Base-by-base conservation (phyloP, 768 basidiomycete species). In the Obba rivulosa region DNA sequence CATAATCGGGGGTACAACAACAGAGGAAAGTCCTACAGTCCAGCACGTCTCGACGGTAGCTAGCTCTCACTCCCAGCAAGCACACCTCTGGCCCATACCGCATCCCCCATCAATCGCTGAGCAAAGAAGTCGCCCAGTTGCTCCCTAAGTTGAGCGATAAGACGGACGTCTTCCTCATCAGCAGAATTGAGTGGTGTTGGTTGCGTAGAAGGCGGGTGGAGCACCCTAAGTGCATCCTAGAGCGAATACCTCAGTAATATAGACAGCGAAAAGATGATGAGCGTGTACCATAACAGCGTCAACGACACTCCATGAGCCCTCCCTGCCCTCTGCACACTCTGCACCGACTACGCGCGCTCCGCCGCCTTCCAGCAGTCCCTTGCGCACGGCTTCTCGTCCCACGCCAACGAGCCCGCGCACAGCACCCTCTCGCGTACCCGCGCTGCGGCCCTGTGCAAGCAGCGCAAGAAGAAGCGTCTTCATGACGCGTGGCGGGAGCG, bases 401-500 rank as follows among this genome's bases (percentile, higher is more conserved):
- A 94, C 83, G 14, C 85, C 87, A 20, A 88, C 76, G 24, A 96
- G 74, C 16, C 92, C 92, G 2, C 92, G 81, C 31, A 97, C 81
- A 0, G 94, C 90, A 37, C 95, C 92, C 66, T 94, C 89, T 46
- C 92, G 76, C 7, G 90, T 88, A 5, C 91, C 92, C 17, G 80
- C 75, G 50, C 80, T 81, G 63, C 87, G 87, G 10, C 76, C 82
- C 8, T 79, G 69, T 3, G 77, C 79, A 36, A 92, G 76, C 2
- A 98, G 80, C 0, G 93, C 92, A 10, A 93, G 76, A 3, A 96
- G 75, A 3, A 98, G 81, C 0, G 95, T 96, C 64, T 96, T 96
- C 75, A 93, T 90, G 41, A 97, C 86, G 13, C 95, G 86, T 23
- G 88, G 84, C 1, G 87, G 82, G 13, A 94, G 78, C 0, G 86